Evolutionary conservation across 306 rosid genomes (phyloP).

Genomic region (Myrica gale): DNA sequence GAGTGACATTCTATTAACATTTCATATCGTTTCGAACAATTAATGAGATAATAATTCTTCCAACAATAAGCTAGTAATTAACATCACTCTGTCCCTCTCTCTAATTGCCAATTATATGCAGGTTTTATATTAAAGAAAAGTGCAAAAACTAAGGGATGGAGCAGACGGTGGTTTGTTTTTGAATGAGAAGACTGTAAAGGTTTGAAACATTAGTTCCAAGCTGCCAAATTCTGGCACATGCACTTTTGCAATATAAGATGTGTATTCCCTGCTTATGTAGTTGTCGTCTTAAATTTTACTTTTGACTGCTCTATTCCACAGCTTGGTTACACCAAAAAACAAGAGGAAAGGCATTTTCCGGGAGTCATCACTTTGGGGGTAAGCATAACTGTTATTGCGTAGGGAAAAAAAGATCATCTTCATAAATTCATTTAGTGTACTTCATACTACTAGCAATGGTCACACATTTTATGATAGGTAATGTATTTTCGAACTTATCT

Average conservation of each 20-base stretch:
- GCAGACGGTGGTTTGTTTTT: slow-evolving; percentile 95
- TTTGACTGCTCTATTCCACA: slow-evolving; percentile 37
- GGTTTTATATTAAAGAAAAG: slow-evolving; percentile 89
- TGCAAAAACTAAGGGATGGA: slow-evolving; percentile 91
- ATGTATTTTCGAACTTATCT: no score
- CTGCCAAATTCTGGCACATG: not conserved
- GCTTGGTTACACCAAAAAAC: slow-evolving; percentile 98
- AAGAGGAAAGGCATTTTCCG: slow-evolving; percentile 85
- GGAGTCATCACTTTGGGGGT: slow-evolving; percentile 96
- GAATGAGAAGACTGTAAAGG: slow-evolving; percentile 96
- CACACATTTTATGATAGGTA: no score
- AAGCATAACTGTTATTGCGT: slow-evolving; percentile 19
- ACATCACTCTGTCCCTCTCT: no score
- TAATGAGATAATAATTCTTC: no score
- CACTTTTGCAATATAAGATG: not conserved
- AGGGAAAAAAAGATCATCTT: not conserved
- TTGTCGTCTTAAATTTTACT: slow-evolving; percentile 24
- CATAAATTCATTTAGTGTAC: not conserved
- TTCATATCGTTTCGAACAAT: not conserved
- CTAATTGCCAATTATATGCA: slow-evolving; percentile 26
- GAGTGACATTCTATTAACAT: not conserved
- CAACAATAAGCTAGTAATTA: no score
- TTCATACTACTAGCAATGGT: slow-evolving; percentile 5
- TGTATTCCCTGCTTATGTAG: not conserved
- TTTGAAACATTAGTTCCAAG: slow-evolving; percentile 30